A percentile compares a stretch with the other conserved stretches of the same genome.
These are phyloP conservation scores for Physcomitrellopsis africana DNA, from an alignment of 225 moss, liverwort and hornwort species.

Conservation along the genomic window DNA sequence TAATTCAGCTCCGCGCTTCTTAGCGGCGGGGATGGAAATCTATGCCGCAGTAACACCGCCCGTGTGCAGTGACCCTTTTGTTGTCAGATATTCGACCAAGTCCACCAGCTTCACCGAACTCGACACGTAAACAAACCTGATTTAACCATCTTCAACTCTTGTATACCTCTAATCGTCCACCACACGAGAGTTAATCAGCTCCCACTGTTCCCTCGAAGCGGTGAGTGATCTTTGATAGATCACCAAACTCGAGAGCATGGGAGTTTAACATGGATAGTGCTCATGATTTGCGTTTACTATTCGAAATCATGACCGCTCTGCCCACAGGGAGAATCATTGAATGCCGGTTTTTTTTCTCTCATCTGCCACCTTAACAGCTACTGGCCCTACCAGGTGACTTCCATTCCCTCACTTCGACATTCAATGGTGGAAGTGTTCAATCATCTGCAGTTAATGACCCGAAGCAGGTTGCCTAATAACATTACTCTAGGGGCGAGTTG, in stretches of 20 bases:
- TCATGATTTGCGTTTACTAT: slow-evolving; percentile 26
- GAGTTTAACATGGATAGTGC: slow-evolving; percentile 7
- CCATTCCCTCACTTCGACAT: background rate
- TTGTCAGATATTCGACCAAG: slow-evolving; percentile 4
- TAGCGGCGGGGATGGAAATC: background rate
- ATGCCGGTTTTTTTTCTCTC: slow-evolving; percentile 26
- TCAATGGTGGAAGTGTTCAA: slow-evolving; percentile 26
- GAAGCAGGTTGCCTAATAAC: background rate
- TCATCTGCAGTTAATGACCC: slow-evolving; percentile 42
- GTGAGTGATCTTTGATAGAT: too few relatives aligned
- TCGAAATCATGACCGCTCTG: slow-evolving; percentile 9
- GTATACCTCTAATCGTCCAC: too few relatives aligned
- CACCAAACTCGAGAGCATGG: background rate
- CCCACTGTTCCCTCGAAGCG: too few relatives aligned
- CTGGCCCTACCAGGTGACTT: background rate
- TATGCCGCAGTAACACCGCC: slow-evolving; percentile 6
- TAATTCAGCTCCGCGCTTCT: too few relatives aligned
- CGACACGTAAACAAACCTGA: too few relatives aligned
- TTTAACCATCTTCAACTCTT: too few relatives aligned
- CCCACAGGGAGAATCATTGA: background rate
- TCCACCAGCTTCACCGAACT: too few relatives aligned
- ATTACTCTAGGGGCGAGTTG: too few relatives aligned
- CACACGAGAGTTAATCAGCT: too few relatives aligned
- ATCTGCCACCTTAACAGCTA: background rate
- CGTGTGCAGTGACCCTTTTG: slow-evolving; percentile 29